Evolutionary conservation across 441 rosid species (phyloP), one percentile per base, ranked within the genome.

Genomic region (Gossypium gossypioides): DNA sequence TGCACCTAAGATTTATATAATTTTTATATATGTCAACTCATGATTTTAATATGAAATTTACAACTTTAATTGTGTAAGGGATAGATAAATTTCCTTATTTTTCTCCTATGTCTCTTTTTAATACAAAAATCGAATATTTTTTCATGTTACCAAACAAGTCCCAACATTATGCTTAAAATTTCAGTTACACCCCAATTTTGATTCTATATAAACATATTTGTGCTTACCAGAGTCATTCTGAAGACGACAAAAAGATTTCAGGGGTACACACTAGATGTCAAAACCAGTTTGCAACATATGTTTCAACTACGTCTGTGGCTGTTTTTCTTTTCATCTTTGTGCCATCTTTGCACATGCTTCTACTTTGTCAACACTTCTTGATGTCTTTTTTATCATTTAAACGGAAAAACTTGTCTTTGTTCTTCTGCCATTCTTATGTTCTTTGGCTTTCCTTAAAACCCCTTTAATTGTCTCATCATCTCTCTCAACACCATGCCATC

Each of bases 251-350:
- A 51, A 27, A 40, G 56, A 60, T 46, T 56, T 58, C 46, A 13
- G 37, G 69, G 56, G 29, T 71, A 22, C 34, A 25, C 16, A 58
- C 62, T 52, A 68, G 68, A 72, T 61, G 48, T 18, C 46, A 44
- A 65, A 65, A 40, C 18, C 32, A 34, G 50, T 37, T 48, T 69
- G 65, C 55, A 66, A 69, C 59, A 12, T 70, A 44, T 24, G 42
- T 76, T 46, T 55, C 60, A 51, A 74, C 37, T 16, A 64, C 57
- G 32, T 0, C 32, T 16, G 18, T 25, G 63, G 71, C 63, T 48
- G 34, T 55, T 74, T 42, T 74, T 59, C 40, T 55, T 74, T 25
- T 75, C 75, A 72, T 55, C 52, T 54, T 76, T 62, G 76, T 57
- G 21, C 71, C 56, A 71, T 63, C 72, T 55, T 71, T 54, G 25